Evolutionary conservation across 73 alveolate species (phyloP).

Genomic region (Paramecium tetraurelia): DNA sequence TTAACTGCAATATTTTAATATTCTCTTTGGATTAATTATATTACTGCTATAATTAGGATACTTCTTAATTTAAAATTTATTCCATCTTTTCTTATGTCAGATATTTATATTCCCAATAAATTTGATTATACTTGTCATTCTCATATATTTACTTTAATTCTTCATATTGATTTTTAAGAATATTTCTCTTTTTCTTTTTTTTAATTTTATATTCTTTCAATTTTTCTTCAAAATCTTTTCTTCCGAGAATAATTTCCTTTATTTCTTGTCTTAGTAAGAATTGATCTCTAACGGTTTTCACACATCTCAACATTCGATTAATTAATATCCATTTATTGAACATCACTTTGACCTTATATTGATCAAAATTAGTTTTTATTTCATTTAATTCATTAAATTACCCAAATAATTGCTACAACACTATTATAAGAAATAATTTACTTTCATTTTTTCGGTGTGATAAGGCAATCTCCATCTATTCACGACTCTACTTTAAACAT

Average conservation of each 20-base stretch:
- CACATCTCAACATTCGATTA: neutral
- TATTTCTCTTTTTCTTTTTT: neutral
- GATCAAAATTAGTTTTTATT: neutral
- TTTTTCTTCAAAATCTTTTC: neutral
- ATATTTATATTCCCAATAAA: neutral
- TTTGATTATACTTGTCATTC: neutral
- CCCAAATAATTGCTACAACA: neutral
- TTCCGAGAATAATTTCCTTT: neutral
- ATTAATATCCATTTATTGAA: neutral
- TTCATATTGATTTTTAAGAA: neutral
- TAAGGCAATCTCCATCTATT: neutral
- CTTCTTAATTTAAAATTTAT: neutral
- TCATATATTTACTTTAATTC: slow-evolving; percentile 11
- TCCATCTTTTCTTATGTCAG: neutral
- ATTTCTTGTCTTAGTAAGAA: neutral
- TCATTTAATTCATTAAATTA: neutral
- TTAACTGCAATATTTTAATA: neutral
- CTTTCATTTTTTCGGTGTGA: neutral
- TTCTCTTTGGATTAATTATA: neutral
- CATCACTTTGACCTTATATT: neutral
- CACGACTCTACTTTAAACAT: neutral
- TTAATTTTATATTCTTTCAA: neutral
- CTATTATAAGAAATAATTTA: slow-evolving; percentile 6
- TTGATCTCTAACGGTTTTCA: neutral
- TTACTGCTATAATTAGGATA: neutral